Conservation (phyloP, 2,329 filamentous ascomycete genomes). For the Calonectria fujianensis region DNA sequence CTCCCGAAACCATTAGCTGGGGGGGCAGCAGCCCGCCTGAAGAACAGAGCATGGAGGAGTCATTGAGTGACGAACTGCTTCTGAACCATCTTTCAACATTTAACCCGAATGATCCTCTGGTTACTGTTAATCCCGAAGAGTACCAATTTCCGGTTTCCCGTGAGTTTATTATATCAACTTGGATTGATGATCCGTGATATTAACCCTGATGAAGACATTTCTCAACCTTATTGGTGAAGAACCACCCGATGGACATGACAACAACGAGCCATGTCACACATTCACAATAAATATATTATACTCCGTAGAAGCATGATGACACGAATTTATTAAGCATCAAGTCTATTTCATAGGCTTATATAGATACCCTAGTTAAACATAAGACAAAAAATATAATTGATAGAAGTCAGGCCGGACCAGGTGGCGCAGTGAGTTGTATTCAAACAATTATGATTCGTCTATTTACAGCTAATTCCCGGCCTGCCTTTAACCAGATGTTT, state of each 20-base stretch:
- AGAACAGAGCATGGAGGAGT: neutral
- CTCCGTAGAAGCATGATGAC: neutral
- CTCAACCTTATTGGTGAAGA: conserved; percentile 13
- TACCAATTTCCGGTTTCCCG: neutral
- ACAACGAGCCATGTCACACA: neutral
- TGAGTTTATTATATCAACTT: neutral
- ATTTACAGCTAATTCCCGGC: neutral
- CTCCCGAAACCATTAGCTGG: neutral
- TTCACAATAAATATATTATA: neutral
- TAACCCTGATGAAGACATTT: neutral
- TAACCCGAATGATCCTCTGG: neutral
- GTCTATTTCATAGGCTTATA: neutral
- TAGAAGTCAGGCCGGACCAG: neutral
- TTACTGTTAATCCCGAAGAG: neutral
- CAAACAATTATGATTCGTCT: neutral
- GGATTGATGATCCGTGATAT: neutral
- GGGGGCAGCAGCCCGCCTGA: neutral
- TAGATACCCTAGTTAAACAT: neutral
- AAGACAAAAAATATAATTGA: neutral
- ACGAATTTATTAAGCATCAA: neutral
- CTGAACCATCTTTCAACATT: conserved; percentile 8
- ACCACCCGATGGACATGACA: neutral
- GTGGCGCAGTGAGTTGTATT: neutral
- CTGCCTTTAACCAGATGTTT: neutral
- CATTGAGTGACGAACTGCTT: conserved; percentile 1